phyloP scores from a whole-genome alignment of 202 grass and related monocot genomes.

The Eragrostis tef region DNA sequence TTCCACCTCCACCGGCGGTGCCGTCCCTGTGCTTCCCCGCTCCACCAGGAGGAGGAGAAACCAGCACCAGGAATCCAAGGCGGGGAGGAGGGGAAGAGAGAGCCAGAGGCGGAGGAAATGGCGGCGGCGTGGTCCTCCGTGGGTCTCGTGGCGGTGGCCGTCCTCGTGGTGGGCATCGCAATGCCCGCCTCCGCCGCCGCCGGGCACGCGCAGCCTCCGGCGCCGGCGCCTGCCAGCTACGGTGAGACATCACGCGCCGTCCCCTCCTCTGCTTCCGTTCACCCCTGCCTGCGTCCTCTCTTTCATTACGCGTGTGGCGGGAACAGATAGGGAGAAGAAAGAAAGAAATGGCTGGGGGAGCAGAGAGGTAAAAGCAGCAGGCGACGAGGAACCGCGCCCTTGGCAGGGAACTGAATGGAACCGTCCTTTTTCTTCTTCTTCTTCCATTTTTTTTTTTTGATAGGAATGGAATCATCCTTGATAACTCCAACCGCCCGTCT shows the following conservation, averaged over 20 bases:
- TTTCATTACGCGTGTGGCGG: background rate
- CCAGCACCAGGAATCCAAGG: background rate
- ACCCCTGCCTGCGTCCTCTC: background rate
- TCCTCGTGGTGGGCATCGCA: slow-evolving; percentile 43
- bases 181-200: slow-evolving; percentile 36
- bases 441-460: too few relatives aligned
- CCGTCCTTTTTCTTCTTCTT: too few relatives aligned
- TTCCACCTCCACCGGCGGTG: background rate
- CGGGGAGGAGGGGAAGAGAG: background rate
- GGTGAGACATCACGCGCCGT: background rate
- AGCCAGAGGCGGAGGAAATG: background rate
- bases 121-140: slow-evolving; percentile 26
- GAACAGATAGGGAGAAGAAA: background rate
- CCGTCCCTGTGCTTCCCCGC: background rate
- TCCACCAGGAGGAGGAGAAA: background rate
- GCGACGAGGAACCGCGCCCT: background rate
- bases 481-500: background rate
- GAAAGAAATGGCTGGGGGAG: background rate
- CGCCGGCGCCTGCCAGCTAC: slow-evolving; percentile 40
- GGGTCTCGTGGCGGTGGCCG: slow-evolving; percentile 27
- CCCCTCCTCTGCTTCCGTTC: background rate
- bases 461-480: too few relatives aligned
- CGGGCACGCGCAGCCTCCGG: slow-evolving; percentile 19
- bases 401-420: background rate
- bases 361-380: too few relatives aligned